These are phyloP conservation scores for Pestalotiopsis sp. DNA, from an alignment of 2,329 filamentous ascomycete genomes.

Conservation along the genomic window DNA sequence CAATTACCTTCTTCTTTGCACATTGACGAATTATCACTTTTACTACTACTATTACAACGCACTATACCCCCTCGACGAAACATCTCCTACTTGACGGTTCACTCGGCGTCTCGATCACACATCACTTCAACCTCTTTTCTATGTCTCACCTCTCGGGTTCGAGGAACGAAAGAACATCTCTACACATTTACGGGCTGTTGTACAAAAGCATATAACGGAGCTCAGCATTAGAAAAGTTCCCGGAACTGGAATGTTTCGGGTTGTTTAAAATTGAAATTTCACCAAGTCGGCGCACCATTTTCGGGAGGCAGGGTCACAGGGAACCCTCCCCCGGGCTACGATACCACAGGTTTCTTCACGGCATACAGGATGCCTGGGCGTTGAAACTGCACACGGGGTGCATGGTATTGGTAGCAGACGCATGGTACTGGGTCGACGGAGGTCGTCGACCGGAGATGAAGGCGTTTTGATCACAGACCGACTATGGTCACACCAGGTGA, in stretches of 20 bases:
- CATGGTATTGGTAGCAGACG: background rate
- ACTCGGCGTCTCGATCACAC: background rate
- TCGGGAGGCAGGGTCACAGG: slow-evolving; percentile 12
- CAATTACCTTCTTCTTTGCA: background rate
- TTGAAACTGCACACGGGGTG: background rate
- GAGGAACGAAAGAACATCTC: slow-evolving; percentile 29
- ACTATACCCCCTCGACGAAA: slow-evolving; percentile 19
- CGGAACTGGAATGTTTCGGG: slow-evolving; percentile 16
- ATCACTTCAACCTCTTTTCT: slow-evolving; percentile 14
- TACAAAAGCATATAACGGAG: slow-evolving; percentile 52
- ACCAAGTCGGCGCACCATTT: slow-evolving; percentile 27
- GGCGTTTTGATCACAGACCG: background rate
- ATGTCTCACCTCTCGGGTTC: slow-evolving; percentile 14
- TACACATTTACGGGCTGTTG: slow-evolving; percentile 35
- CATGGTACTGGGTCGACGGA: background rate
- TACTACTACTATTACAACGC: slow-evolving; percentile 1
- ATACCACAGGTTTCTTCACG: background rate
- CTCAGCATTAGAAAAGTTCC: slow-evolving; percentile 49
- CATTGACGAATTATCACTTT: background rate
- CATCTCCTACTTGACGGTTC: slow-evolving; percentile 16
- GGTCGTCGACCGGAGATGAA: background rate
- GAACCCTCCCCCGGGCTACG: background rate
- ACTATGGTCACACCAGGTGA: background rate
- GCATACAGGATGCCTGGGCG: background rate
- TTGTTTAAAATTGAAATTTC: background rate